Percentiles rank a stretch among this genome's conserved stretches.
phyloP scores from a whole-genome alignment of 106 monocot species.

The Dendrobium officinale region DNA sequence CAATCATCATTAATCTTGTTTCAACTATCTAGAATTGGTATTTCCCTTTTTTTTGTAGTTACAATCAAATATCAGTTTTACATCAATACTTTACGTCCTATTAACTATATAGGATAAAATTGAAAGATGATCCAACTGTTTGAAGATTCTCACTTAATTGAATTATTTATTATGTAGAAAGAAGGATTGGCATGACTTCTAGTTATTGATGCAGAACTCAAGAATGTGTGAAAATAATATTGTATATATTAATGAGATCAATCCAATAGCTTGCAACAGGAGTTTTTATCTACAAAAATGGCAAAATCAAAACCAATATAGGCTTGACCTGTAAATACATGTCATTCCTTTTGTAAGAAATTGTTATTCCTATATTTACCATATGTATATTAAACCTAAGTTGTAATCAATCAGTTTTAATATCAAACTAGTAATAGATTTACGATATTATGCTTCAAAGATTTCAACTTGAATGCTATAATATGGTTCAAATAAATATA shows the following conservation, averaged over 20 bases:
- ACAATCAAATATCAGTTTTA: too few species aligned
- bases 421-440: too few species aligned
- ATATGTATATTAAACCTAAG: too few species aligned
- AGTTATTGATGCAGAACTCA: not conserved
- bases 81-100: too few species aligned
- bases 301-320: not conserved
- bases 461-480: too few species aligned
- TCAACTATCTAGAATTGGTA: too few species aligned
- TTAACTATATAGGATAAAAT: too few species aligned
- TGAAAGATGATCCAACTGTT: not conserved
- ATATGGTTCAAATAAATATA: too few species aligned
- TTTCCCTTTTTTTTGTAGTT: too few species aligned
- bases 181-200: slow-evolving; percentile 10
- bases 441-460: too few species aligned
- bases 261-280: not conserved
- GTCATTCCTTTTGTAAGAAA: not conserved
- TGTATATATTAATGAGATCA: slow-evolving; percentile 15
- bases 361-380: not conserved
- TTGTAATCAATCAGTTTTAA: too few species aligned
- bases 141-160: not conserved
- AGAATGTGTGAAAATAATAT: not conserved
- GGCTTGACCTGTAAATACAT: slow-evolving; percentile 3
- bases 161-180: slow-evolving; percentile 2
- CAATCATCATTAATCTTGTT: too few species aligned
- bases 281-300: slow-evolving; percentile 13